These are phyloP conservation scores for Ceratocystis diversiconidia DNA, from an alignment of 2,329 filamentous ascomycete species.

Conservation along the genomic window DNA sequence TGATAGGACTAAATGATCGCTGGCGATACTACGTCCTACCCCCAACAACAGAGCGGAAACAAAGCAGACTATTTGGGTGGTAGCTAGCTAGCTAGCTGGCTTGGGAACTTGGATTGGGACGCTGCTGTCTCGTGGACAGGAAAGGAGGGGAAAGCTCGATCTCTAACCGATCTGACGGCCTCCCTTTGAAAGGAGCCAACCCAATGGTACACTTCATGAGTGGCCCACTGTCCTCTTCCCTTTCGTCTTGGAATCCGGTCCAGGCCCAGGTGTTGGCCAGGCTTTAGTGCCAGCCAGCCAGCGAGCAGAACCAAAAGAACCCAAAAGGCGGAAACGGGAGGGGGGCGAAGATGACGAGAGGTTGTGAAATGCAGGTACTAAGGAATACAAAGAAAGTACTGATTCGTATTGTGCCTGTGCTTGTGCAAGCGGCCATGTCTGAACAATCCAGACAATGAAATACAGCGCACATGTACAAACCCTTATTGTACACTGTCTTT, in stretches of 20 bases:
- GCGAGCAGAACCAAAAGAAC: neutral
- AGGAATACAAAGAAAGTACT: too few relatives aligned
- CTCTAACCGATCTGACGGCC: neutral
- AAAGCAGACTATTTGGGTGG: neutral
- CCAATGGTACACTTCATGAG: neutral
- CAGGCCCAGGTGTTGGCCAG: too few relatives aligned
- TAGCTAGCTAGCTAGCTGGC: neutral
- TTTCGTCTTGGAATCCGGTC: too few relatives aligned
- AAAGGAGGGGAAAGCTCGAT: neutral
- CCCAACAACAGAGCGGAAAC: neutral
- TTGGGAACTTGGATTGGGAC: neutral
- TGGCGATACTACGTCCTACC: neutral
- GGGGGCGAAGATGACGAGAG: too few relatives aligned
- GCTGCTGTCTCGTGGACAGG: too few relatives aligned
- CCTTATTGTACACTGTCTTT: too few relatives aligned
- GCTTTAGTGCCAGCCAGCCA: too few relatives aligned
- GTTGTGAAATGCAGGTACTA: too few relatives aligned
- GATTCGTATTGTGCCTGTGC: too few relatives aligned
- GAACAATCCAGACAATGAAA: too few relatives aligned
- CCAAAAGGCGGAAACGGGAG: neutral
- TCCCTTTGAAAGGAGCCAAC: slow-evolving; percentile 1
- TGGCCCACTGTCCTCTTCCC: neutral
- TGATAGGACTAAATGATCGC: neutral
- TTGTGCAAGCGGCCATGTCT: too few relatives aligned
- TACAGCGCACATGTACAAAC: too few relatives aligned